Evolutionary conservation across 2,329 filamentous ascomycete species (phyloP), one percentile per base, ranked within the genome.

Genomic region (Lachnellula arida): DNA sequence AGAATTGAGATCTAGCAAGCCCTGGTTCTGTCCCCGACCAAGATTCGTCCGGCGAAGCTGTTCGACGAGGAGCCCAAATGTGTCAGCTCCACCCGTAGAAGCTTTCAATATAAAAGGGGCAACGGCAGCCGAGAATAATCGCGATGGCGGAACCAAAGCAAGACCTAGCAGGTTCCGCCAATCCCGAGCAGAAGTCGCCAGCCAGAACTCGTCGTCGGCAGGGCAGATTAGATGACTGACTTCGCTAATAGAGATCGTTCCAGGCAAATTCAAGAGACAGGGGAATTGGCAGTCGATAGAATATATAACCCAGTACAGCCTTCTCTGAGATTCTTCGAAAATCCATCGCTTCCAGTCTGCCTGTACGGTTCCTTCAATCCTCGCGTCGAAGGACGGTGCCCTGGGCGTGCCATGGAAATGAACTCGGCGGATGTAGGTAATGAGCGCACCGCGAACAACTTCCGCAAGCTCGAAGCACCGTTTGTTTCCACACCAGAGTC

Each of bases 181-280:
- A 25, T 63, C 50, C 12, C 57, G 46, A 15, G 64, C 63, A 15
- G 63, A 63, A 12, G 59, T 46, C 5, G 63, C 62, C 15, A 17
- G 52, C 64, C 64, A 66, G 40, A 64, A 65, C n/a, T 60, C 58
- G 17, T 66, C 62, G 25, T 66, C 63, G 32, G 62, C 65, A 35
- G 64, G 64, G 47, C 62, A 65, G 5, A 55, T 53, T 14, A 66
- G 37, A 49, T 61, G 37, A 25, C 57, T 57, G 15, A 66, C 51
- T 35, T 66, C 62, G 8, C 60, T 57, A n/a, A 63, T 51, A 11
- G 62, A 59, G 12, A 65, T 63, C 11, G 62, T 60, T 12, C 58
- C 54, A 14, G 63, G 59, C 9, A 65, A 47, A 44, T 66, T 66
- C 43, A 65, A 49, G 1, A 66, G 40, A 40, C 55, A 55, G 5